phyloP scores from a whole-genome alignment of 768 basidiomycete genomes.

The Aureoboletus auriporus region DNA sequence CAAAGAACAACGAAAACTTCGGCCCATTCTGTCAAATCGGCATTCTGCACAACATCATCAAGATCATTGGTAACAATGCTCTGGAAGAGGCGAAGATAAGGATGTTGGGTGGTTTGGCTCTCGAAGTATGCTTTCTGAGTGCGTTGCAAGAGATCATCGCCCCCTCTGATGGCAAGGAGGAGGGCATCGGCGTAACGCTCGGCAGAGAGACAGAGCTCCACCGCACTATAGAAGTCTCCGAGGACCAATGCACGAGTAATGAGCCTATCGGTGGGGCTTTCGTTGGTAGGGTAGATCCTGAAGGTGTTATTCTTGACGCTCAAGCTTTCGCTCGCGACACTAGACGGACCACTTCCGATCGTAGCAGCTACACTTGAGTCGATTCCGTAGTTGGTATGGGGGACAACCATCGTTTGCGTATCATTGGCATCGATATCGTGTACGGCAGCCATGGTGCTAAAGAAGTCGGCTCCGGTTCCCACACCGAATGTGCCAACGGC shows the following conservation, averaged over 20 bases:
- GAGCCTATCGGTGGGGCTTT: conserved; percentile 82
- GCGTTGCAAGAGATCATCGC: conserved; percentile 76
- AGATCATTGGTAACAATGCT: conserved; percentile 91
- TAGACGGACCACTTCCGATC: conserved; percentile 85
- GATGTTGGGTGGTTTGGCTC: conserved; percentile 64
- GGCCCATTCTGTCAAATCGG: conserved; percentile 90
- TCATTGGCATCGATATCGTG: conserved; percentile 39
- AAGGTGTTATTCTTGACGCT: conserved; percentile 77
- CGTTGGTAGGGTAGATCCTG: conserved; percentile 84
- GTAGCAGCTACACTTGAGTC: conserved; percentile 96
- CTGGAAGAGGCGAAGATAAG: conserved; percentile 93
- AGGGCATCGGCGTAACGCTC: conserved; percentile 95
- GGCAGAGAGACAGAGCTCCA: conserved; percentile 83
- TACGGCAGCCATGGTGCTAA: conserved; percentile 67
- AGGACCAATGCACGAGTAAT: conserved; percentile 92
- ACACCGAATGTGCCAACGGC: conserved; percentile 56
- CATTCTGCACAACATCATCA: conserved; percentile 92
- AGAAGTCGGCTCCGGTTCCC: conserved; percentile 71
- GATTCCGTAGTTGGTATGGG: conserved; percentile 72
- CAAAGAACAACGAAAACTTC: conserved; percentile 96
- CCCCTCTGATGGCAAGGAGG: conserved; percentile 87
- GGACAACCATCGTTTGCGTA: conserved; percentile 49
- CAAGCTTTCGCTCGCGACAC: conserved; percentile 47
- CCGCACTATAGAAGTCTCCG: conserved; percentile 93
- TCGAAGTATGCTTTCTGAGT: conserved; percentile 96